These are phyloP conservation scores for Capsicum rhomboideum DNA, from an alignment of 257 asterid species.

Conservation along the genomic window DNA sequence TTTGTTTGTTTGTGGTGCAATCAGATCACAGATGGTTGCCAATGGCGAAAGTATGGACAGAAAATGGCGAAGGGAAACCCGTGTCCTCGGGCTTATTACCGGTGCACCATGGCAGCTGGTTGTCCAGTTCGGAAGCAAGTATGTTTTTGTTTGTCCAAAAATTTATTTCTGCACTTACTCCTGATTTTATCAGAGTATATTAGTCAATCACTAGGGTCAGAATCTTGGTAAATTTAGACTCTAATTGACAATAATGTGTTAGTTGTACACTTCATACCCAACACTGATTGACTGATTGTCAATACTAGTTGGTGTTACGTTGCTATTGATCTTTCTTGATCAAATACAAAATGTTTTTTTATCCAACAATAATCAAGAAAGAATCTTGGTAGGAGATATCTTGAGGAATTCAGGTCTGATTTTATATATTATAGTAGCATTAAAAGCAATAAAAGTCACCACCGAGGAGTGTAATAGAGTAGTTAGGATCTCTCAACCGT, in stretches of 20 bases:
- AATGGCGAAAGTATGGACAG: conserved; percentile 97
- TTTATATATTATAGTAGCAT: background rate
- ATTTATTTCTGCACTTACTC: background rate
- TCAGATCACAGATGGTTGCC: conserved; percentile 92
- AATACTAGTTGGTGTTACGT: background rate
- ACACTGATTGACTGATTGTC: background rate
- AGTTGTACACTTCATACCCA: background rate
- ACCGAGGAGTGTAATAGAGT: background rate
- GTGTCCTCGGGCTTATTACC: conserved; percentile 90
- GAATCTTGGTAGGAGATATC: background rate
- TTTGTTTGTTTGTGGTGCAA: background rate
- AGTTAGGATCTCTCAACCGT: background rate
- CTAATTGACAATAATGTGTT: background rate
- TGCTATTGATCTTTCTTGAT: background rate
- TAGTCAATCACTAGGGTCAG: background rate
- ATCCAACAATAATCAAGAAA: background rate
- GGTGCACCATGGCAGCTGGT: conserved; percentile 95
- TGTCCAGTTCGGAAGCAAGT: conserved; percentile 98
- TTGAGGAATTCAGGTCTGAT: background rate
- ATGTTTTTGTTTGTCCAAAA: background rate
- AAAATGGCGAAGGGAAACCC: conserved; percentile 98
- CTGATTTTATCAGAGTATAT: background rate
- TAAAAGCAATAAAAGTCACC: background rate
- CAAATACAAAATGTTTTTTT: background rate
- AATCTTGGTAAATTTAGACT: background rate